Evolutionary conservation across 257 asterid species (phyloP), one percentile per base, ranked within the genome.

Genomic region (Nicotiana tomentosiformis): DNA sequence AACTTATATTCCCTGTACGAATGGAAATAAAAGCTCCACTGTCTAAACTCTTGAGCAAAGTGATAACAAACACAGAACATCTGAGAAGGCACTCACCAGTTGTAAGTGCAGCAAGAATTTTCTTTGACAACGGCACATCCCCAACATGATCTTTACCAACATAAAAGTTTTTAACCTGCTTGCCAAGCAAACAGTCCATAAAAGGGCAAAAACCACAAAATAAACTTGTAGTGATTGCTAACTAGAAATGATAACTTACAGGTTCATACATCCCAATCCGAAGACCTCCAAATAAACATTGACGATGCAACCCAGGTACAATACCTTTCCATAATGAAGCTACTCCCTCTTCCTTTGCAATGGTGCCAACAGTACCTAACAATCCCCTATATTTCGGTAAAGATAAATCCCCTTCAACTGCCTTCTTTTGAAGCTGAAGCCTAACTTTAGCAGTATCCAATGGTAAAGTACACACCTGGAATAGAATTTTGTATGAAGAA

Each of bases 361-460:
- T 93, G 83, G 98, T 96, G 60, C 97, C 98, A 68, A 96, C 98
- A 0, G 99, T 96, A 70, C 99, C 99, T 78, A 96, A 83, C 88
- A 96, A 85, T 58, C 99, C 99, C 89, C 88, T 90, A 82, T 96
- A 96, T 81, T 94, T 96, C 4, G 98, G 98, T 84, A 91, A 88
- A 87, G 90, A 68, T 76, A 86, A 94, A 53, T 94, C 97, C 67
- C 97, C 98, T 49, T 88, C 97, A 18, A 89, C 84, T 4, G 93
- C 94, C 86, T 90, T 93, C 90, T 96, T 96, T 89, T 96, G 98
- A 80, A 96, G 89, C 90, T 96, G 99, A 81, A 96, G 97, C 88
- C 99, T 88, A 77, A 96, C 99, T 86, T 96, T 96, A 68, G 99
- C 99, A 12, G 99, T 94, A 86, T 94, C 99, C 89, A 96, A 93